Base-by-base conservation (phyloP, 768 basidiomycete genomes). In the Amanita subjunquillea region DNA sequence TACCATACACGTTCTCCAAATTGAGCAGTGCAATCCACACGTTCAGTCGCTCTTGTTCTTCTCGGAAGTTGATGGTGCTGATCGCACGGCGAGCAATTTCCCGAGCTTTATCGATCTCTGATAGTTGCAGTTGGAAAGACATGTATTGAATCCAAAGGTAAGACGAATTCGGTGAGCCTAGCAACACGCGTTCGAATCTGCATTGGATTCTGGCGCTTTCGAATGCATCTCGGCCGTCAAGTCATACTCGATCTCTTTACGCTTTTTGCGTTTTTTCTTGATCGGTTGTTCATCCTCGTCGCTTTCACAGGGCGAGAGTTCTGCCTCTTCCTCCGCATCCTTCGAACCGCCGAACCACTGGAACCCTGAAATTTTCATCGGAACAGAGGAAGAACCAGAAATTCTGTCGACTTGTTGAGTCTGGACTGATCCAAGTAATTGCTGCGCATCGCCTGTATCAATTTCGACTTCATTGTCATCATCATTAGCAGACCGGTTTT, bases 141-240 rank as follows among this genome's bases (percentile, higher is more conserved):
- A 99, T 98, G 67, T 93, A 99, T 66, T 97, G 94, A 54, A 99
- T 85, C 96, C 96, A 99, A 32, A 98, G 77, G 69, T 87, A 96
- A 0, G 96, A 98, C 6, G 94, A 98, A 64, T 96, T 92, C 1
- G 96, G 95, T 0, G 95, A 93, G 27, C 91, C 90, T 37, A 98
- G 76, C 43, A 99, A 77, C 34, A 90, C 70, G 10, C 96, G 82
- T 67, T 99, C 96, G 60, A 97, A 99, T 99, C 95, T 30, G 87
- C 80, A 55, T 86, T 90, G 1, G 96, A 96, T 63, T 91, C 89
- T 2, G 96, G 96, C 20, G 74, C 74, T 59, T 83, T 86, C 37
- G 77, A 82, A 53, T 92, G 90, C 74, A 97, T 83, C 55, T 95
- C 87, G 23, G 83, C 87, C 0, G 96, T 97, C 29, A 84, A 69